Evolutionary conservation across 2,329 filamentous ascomycete genomes (phyloP).

Genomic region (Monilinia laxa): DNA sequence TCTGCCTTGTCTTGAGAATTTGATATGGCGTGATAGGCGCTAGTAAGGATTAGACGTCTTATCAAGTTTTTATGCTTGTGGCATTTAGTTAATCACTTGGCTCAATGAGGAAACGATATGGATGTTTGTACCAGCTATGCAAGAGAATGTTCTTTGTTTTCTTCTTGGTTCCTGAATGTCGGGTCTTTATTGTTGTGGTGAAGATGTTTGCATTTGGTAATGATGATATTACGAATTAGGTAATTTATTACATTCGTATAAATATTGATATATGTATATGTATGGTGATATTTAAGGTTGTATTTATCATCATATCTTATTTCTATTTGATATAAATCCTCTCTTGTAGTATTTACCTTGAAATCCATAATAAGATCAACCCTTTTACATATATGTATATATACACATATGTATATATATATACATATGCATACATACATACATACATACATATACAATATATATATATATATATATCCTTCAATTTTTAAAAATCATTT

Average conservation of each 20-base stretch:
- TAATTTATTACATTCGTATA: not conserved
- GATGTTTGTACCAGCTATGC: not conserved
- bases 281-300: too few relatives aligned
- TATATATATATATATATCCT: too few relatives aligned
- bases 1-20: slow-evolving; percentile 5
- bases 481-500: too few relatives aligned
- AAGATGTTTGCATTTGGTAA: not conserved
- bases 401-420: too few relatives aligned
- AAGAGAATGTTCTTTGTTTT: slow-evolving; percentile 14
- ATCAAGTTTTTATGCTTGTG: not conserved
- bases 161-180: not conserved
- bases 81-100: not conserved
- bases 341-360: too few relatives aligned
- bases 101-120: not conserved
- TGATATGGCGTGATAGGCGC: slow-evolving; percentile 24
- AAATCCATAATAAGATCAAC: too few relatives aligned
- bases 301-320: not conserved
- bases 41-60: slow-evolving; percentile 15
- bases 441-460: too few relatives aligned
- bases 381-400: too few relatives aligned
- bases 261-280: too few relatives aligned
- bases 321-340: too few relatives aligned
- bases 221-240: not conserved
- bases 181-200: not conserved
- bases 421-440: too few relatives aligned